Evolutionary conservation across 345 rosid species (phyloP).

Genomic region (Dovyalis caffra): DNA sequence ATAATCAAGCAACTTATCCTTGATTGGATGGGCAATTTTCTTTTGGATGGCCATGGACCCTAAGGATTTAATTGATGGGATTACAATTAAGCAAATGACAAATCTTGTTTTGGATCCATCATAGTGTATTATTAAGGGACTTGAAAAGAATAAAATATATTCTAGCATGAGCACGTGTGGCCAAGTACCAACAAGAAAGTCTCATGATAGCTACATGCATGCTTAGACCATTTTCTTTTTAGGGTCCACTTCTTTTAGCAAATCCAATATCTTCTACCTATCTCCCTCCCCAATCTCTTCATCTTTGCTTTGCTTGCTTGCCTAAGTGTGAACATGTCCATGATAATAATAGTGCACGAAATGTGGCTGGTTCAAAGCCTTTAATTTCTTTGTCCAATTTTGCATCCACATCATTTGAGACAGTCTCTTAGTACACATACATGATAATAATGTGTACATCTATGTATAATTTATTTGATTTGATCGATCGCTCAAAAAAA

Average conservation of each 20-base stretch:
- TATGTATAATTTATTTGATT: too few relatives aligned
- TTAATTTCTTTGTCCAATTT: too few relatives aligned
- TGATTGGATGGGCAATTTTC: not conserved
- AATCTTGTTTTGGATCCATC: conserved; percentile 13
- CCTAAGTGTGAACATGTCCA: not conserved
- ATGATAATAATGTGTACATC: too few relatives aligned
- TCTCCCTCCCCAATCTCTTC: not conserved
- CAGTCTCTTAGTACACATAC: not conserved
- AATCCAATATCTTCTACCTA: not conserved
- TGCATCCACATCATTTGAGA: too few relatives aligned
- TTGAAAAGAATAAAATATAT: not conserved
- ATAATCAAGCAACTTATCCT: not conserved
- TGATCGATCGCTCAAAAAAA: not conserved
- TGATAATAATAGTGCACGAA: too few relatives aligned
- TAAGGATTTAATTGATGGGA: conserved; percentile 10
- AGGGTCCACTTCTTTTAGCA: conserved; percentile 1
- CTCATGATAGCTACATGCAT: not conserved
- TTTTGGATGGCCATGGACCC: not conserved
- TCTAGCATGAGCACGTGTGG: conserved; percentile 19
- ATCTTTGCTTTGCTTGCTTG: not conserved
- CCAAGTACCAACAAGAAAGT: not conserved
- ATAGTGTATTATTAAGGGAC: not conserved
- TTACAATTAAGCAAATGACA: not conserved
- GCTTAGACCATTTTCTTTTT: not conserved
- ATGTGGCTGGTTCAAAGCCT: too few relatives aligned